Conservation (phyloP, 805 yeast genomes). For the Schwanniomyces occidentalis region DNA sequence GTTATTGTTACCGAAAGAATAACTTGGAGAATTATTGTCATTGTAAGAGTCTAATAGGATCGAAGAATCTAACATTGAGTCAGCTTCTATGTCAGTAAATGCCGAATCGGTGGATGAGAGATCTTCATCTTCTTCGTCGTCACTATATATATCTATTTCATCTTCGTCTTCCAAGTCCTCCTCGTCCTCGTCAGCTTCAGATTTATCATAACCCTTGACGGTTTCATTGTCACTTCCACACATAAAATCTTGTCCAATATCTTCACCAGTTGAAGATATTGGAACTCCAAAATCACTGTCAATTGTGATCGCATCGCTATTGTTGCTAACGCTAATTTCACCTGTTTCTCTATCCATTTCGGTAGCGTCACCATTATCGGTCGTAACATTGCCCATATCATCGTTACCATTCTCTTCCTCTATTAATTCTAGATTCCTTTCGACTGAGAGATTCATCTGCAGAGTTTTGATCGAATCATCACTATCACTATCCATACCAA, state of each 20-base stretch:
- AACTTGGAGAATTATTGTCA: slow-evolving; percentile 11
- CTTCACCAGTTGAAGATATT: slow-evolving; percentile 21
- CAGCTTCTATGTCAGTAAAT: slow-evolving; percentile 44
- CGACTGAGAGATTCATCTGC: background rate
- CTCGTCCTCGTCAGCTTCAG: slow-evolving; percentile 12
- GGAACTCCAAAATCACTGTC: slow-evolving; percentile 34
- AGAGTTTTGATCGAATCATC: too few relatives aligned
- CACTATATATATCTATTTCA: slow-evolving; percentile 27
- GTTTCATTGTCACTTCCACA: slow-evolving; percentile 2
- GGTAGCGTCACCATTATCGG: slow-evolving; percentile 15
- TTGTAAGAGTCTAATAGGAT: slow-evolving; percentile 24
- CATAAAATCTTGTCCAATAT: slow-evolving; percentile 3
- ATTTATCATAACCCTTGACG: slow-evolving; percentile 20
- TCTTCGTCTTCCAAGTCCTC: slow-evolving; percentile 20
- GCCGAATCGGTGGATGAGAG: slow-evolving; percentile 40
- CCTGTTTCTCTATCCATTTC: slow-evolving; percentile 16
- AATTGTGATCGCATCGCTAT: slow-evolving; percentile 22
- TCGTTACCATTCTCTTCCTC: slow-evolving; percentile 15
- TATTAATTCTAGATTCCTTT: slow-evolving; percentile 16
- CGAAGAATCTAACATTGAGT: slow-evolving; percentile 32
- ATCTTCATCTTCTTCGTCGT: slow-evolving; percentile 28
- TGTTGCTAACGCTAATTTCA: too few relatives aligned
- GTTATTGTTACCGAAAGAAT: slow-evolving; percentile 15
- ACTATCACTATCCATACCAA: too few relatives aligned
- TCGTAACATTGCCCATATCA: slow-evolving; percentile 14